A percentile compares a stretch with the other conserved stretches of the same genome.
Conservation (phyloP, 495 filamentous ascomycete genomes). For the Friedmanniomyces simplex region DNA sequence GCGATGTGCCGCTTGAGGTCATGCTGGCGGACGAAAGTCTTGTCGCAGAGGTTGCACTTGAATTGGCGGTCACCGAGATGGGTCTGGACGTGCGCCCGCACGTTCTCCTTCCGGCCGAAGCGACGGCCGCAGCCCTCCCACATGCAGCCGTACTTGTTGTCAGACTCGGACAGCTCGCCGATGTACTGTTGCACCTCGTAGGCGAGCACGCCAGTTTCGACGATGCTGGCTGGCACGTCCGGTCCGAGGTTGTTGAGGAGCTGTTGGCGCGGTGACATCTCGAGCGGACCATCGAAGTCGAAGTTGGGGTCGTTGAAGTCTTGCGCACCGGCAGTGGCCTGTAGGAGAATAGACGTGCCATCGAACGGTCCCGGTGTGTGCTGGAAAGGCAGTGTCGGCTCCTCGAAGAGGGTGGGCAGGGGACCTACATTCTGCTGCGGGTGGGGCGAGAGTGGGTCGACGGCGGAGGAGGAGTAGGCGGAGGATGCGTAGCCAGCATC, state of each 20-base stretch:
- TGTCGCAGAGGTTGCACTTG: conserved; percentile 75
- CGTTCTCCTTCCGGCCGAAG: conserved; percentile 93
- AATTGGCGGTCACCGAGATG: conserved; percentile 93
- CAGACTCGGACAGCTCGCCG: conserved; percentile 58
- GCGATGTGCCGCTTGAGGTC: conserved; percentile 95
- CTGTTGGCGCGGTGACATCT: conserved; percentile 14
- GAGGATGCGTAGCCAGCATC: conserved; percentile 16
- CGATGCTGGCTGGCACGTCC: conserved; percentile 30
- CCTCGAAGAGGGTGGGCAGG: conserved; percentile 22
- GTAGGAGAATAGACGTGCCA: conserved; percentile 10
- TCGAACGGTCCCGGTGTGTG: not conserved
- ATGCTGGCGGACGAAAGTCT: conserved; percentile 92
- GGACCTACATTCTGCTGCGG: conserved; percentile 3
- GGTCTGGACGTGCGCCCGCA: conserved; percentile 94
- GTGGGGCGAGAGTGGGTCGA: conserved; percentile 12
- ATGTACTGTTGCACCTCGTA: conserved; percentile 85
- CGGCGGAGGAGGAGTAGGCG: conserved; percentile 14
- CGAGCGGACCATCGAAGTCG: conserved; percentile 39
- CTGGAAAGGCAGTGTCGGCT: conserved; percentile 1
- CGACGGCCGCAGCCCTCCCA: conserved; percentile 73
- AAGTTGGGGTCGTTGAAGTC: conserved; percentile 27
- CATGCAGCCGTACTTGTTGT: conserved; percentile 78
- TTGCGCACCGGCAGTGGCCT: conserved; percentile 38
- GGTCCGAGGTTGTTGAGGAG: conserved; percentile 19
- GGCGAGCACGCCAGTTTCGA: conserved; percentile 67